Base-by-base conservation (phyloP, 2,329 filamentous ascomycete species). In the Myriosclerotinia curreyana region DNA sequence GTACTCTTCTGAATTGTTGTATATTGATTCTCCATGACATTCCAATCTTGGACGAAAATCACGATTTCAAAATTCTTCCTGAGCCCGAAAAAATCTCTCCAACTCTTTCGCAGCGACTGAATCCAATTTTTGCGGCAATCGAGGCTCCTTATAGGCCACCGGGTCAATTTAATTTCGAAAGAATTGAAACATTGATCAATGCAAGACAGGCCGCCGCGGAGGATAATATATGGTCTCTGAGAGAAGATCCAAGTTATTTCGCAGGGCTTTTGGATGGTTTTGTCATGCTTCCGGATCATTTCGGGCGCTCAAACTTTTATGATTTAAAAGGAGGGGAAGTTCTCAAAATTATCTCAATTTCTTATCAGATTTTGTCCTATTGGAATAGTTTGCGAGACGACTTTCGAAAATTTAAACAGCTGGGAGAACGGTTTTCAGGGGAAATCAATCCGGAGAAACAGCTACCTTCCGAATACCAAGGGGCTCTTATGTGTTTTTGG, bases 371-470 rank as follows among this genome's bases (percentile, higher is more conserved):
- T 14, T 44, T 55, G 20, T n/a, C n/a, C 25, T 1, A 44, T 12
- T 55, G 53, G 38, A 44, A 42, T 20, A 55, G 38, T 42, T 28
- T 55, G 22, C 22, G 15, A 25, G 53, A 55, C 7, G 53, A 55
- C 17, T 44, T 44, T n/a, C 17, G 38, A 6, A 12, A 28, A 5
- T 44, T 42, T 22, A 28, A 28, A 5, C n/a, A 31, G 12, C 11
- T 44, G 9, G 38, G 31, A 44, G 25, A 1, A n/a, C 14, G n/a
- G 11, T 55, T 44, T 28, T 55, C 38, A 7, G 5, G 4, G 5
- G 5, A n/a, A 4, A 44, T 55, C 2, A 20, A 5, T 7, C 17
- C 25, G 4, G 53, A 44, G 12, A 55, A 28, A 8, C 22, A 42
- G 22, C 53, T 44, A 12, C 53, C 53, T 12, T 4, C 9, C 8